phyloP scores from a whole-genome alignment of 139 green algal species.

The Parachlorella kessleri region DNA sequence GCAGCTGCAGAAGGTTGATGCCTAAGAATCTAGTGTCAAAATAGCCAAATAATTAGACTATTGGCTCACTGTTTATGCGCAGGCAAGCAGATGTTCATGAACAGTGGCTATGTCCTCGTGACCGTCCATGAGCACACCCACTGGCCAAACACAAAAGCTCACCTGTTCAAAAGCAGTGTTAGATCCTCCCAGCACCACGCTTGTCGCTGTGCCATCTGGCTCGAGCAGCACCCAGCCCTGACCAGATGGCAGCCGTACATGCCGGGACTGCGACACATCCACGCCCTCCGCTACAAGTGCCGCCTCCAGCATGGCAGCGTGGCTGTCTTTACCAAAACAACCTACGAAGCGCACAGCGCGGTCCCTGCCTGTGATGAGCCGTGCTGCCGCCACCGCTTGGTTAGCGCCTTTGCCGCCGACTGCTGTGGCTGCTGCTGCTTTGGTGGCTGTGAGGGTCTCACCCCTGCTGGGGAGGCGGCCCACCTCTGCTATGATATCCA shows the following conservation, averaged over 20 bases:
- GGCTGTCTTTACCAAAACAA: conserved; percentile 60
- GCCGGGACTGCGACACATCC: conserved; percentile 37
- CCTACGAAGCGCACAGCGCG: conserved; percentile 34
- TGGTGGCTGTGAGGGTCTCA: conserved; percentile 42
- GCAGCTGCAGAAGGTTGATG: no score
- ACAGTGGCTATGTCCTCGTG: neutral
- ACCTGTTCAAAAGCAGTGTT: conserved; percentile 48
- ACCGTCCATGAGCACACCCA: neutral
- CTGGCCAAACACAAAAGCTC: neutral
- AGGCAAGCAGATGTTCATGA: neutral
- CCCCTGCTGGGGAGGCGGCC: conserved; percentile 35
- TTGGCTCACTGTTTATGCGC: no score
- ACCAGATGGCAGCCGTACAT: conserved; percentile 33
- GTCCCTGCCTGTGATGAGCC: conserved; percentile 11
- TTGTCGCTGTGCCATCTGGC: conserved; percentile 55
- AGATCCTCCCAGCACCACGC: conserved; percentile 67
- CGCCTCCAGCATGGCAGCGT: conserved; percentile 39
- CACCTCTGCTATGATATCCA: conserved; percentile 49
- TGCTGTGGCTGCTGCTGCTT: conserved; percentile 11
- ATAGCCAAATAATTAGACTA: no score
- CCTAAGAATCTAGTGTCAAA: no score
- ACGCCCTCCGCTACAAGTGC: conserved; percentile 47
- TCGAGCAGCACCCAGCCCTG: conserved; percentile 77
- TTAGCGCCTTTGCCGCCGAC: conserved; percentile 68
- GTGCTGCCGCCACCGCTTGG: conserved; percentile 62